Base-by-base conservation (phyloP, 2,329 filamentous ascomycete species). In the Cyphellophora europaea region DNA sequence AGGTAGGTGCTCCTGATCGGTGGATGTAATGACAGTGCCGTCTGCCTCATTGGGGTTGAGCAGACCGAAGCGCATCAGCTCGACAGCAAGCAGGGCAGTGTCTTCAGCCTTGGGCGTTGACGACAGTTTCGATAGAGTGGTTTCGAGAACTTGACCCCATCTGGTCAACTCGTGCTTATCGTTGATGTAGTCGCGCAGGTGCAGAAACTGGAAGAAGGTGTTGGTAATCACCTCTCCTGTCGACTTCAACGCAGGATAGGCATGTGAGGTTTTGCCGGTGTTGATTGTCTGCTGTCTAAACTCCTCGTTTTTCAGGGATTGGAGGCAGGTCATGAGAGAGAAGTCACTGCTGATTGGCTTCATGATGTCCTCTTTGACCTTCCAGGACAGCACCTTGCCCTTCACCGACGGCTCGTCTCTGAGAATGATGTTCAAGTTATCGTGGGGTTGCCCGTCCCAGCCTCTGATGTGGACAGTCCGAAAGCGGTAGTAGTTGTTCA, bases 121-220 rank as follows among this genome's bases (percentile, higher is more conserved):
- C 44, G 76, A 63, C 14, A 88, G 60, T 6, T 70, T 63, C 37
- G 77, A 65, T 16, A 93, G 62, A 3, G 82, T 79, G 18, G 74
- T 73, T 18, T 78, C 77, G 25, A 96, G 67, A 13, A 84, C 84
- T 49, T 79, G 77, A 11, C 89, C 91, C 86, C 87, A 94, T 6
- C 67, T 61, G 6, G 88, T 94, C 41, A 95, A 69, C 40, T 79
- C 74, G 58, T 96, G 89, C 40, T 74, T 71, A 31, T 74, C 67
- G 48, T 91, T 76, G 30, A 93, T 70, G 51, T 95, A 98, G 15
- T 81, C 87, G 40, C 88, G 77, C 32, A 96, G 69, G 53, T 94
- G 85, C 14, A 98, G 69, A 59, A 95, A 91, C 36, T 87, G 77
- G 82, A 86, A 95, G 39, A 89, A 71, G 5, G 80, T 75, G 49